phyloP scores from a whole-genome alignment of 2,329 filamentous ascomycete genomes.

The Pseudopyrenochaeta lycopersici region DNA sequence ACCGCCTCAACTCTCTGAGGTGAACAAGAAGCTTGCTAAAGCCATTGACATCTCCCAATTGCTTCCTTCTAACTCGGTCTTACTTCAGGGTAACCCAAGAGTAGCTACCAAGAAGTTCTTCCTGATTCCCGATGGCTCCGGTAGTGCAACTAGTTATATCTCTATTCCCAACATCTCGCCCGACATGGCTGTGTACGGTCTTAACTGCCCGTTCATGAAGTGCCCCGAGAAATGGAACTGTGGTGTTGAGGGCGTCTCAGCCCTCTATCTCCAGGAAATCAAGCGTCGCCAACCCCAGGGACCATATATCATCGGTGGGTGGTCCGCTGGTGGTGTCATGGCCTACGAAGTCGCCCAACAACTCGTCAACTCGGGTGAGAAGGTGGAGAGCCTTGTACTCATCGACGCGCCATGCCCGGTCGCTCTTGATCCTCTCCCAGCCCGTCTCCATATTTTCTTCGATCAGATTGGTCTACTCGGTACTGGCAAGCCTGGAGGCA shows the following conservation, averaged over 20 bases:
- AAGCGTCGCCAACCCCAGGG: conserved; percentile 74
- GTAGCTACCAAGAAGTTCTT: conserved; percentile 65
- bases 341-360: conserved; percentile 62
- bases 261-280: conserved; percentile 74
- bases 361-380: conserved; percentile 58
- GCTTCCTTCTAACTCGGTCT: conserved; percentile 63
- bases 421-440: conserved; percentile 59
- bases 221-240: conserved; percentile 71
- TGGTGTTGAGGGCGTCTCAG: conserved; percentile 71
- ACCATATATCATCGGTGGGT: conserved; percentile 64
- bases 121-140: conserved; percentile 62
- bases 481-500: conserved; percentile 65
- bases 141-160: conserved; percentile 73
- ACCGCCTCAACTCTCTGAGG: conserved; percentile 56
- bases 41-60: conserved; percentile 53
- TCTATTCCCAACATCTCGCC: conserved; percentile 64
- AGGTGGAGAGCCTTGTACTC: conserved; percentile 60
- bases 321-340: conserved; percentile 65
- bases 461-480: conserved; percentile 76
- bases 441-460: conserved; percentile 74
- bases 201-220: conserved; percentile 78
- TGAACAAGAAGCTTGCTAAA: conserved; percentile 56
- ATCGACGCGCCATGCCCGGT: conserved; percentile 64
- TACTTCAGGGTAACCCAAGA: conserved; percentile 66
- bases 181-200: conserved; percentile 61